Evolutionary conservation across 345 rosid genomes (phyloP), one percentile per base, ranked within the genome.

Genomic region (Salix koriyanagi): DNA sequence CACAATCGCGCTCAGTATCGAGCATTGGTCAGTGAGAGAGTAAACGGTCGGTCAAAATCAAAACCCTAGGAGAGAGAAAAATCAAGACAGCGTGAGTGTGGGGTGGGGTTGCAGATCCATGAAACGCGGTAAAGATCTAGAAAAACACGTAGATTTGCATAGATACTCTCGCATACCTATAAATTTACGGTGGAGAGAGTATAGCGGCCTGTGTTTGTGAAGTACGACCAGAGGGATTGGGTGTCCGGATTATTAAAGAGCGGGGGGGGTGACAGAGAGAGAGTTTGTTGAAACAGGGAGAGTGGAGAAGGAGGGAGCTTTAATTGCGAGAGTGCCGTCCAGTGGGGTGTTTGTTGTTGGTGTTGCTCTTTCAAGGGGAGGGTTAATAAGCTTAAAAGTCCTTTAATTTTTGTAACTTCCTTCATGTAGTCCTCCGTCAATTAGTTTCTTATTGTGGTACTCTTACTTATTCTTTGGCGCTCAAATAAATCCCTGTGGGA

Each of bases 11-110:
- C 73, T 75, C 79, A n/a, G 62, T 10, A 21, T 56, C 76, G 81
- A 36, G 65, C 60, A 73, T 76, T 50, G n/a, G 11, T 70, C 46
- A 68, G 18, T 19, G 50, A 70, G 58, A 2, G 19, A 46, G 42
- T 25, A 14, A 36, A 60, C 61, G 26, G 23, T 36, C 39, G 7
- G 28, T 67, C 70, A 58, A 23, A 69, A 67, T 13, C 10, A 58
- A 85, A 92, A 88, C 88, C 97, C 93, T 88, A 87, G 76, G 80
- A 86, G 77, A 81, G 79, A 81, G 76, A 81, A 37, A 72, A 19
- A 4, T 32, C 1, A 28, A 77, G 34, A 75, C 79, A 86, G 81
- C 83, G 88, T 39, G 64, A 71, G 69, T 70, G 66, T 28, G 41
- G 69, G 2, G 60, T 65, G 54, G 75, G 70, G 74, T 7, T 16